These are phyloP conservation scores for Nakazawaea molendinolei DNA, from an alignment of 805 yeast species.

Conservation along the genomic window DNA sequence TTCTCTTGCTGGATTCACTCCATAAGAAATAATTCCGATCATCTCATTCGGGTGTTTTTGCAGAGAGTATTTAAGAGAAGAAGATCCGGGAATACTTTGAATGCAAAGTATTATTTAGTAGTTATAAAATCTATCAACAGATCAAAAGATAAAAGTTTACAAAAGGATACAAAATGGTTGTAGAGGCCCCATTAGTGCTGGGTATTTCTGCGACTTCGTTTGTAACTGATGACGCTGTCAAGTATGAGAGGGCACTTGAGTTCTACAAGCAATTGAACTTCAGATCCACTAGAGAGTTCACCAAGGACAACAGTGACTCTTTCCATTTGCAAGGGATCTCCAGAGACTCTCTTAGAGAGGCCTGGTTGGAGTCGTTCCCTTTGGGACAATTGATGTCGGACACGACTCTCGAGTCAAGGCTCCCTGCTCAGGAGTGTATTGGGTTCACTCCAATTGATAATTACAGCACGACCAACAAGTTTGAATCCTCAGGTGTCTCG, in stretches of 20 bases:
- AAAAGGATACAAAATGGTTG: slow-evolving; percentile 5
- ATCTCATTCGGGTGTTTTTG: too few species aligned
- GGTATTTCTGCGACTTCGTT: slow-evolving; percentile 54
- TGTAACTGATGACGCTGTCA: slow-evolving; percentile 42
- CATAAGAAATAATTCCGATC: not conserved
- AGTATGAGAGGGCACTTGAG: slow-evolving; percentile 39
- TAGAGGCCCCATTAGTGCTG: slow-evolving; percentile 9
- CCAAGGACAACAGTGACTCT: slow-evolving; percentile 38
- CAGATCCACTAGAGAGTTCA: slow-evolving; percentile 49
- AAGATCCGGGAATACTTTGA: too few species aligned
- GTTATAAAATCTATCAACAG: too few species aligned
- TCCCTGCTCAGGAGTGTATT: slow-evolving; percentile 28
- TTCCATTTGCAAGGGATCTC: slow-evolving; percentile 47
- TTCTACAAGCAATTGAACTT: slow-evolving; percentile 62
- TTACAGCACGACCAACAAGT: slow-evolving; percentile 14
- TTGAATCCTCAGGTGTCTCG: slow-evolving; percentile 38
- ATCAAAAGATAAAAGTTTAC: not conserved
- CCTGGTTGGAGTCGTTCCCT: slow-evolving; percentile 70
- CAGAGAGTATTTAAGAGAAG: too few species aligned
- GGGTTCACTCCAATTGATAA: slow-evolving; percentile 8
- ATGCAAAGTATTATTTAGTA: too few species aligned
- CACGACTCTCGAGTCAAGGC: slow-evolving; percentile 11
- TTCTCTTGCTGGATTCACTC: not conserved
- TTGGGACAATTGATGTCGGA: slow-evolving; percentile 20
- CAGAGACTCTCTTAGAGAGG: slow-evolving; percentile 58